Evolutionary conservation across 192 early-diverging fungal species (phyloP).

Genomic region (Linnemannia exigua): DNA sequence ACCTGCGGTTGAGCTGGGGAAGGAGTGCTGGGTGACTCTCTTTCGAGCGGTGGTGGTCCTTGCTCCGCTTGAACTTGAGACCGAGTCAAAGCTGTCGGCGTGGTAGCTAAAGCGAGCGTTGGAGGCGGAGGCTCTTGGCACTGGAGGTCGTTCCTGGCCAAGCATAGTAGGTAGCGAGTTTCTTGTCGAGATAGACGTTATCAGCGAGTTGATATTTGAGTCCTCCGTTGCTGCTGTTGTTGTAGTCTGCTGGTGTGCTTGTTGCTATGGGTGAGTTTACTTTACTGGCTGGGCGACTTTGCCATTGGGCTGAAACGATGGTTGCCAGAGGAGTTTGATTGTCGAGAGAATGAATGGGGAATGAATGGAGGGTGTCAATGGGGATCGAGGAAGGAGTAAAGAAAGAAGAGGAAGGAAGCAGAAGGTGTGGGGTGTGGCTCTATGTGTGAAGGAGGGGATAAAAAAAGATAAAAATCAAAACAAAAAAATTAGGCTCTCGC

Average conservation of each 20-base stretch:
- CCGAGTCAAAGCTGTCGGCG: conserved; percentile 19
- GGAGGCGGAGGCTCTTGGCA: not conserved
- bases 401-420: not conserved
- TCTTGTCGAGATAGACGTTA: not conserved
- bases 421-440: too few species aligned
- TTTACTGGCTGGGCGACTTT: not conserved
- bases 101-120: conserved; percentile 31
- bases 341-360: not conserved
- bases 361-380: not conserved
- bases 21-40: conserved; percentile 20
- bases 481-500: too few species aligned
- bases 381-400: not conserved
- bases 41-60: conserved; percentile 3
- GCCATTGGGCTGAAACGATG: not conserved
- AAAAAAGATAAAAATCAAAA: too few species aligned
- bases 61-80: conserved; percentile 1
- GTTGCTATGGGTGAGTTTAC: not conserved
- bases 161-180: conserved; percentile 18
- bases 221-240: not conserved
- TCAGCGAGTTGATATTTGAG: not conserved
- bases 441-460: not conserved
- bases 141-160: conserved; percentile 18
- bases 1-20: not conserved
- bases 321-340: not conserved
- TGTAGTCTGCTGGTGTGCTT: not conserved